Conservation (phyloP, 2,329 filamentous ascomycete species). For the Elsinoe fawcettii region DNA sequence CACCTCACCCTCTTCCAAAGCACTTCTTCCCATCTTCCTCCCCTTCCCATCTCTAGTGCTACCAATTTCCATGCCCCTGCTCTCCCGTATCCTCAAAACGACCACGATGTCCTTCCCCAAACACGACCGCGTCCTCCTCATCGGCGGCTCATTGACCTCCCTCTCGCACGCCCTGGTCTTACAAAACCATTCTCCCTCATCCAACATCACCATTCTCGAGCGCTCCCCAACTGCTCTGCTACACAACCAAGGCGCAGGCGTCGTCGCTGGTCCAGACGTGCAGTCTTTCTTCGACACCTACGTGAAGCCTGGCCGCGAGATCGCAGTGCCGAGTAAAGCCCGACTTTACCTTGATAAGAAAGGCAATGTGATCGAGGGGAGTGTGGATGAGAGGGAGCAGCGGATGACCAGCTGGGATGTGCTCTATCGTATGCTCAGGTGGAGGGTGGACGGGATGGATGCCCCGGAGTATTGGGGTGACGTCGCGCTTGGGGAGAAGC, state of each 20-base stretch:
- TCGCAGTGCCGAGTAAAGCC: slow-evolving; percentile 24
- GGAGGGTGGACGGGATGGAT: slow-evolving; percentile 38
- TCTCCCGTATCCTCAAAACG: background rate
- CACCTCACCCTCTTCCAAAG: background rate
- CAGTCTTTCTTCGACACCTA: slow-evolving; percentile 37
- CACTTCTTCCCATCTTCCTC: background rate
- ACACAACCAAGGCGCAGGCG: slow-evolving; percentile 43
- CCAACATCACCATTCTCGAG: slow-evolving; percentile 33
- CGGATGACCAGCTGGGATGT: slow-evolving; percentile 45
- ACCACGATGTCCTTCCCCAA: background rate
- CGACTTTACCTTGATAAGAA: slow-evolving; percentile 26
- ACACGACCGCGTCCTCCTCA: slow-evolving; percentile 21
- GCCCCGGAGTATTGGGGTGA: slow-evolving; percentile 24
- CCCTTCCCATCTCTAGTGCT: background rate
- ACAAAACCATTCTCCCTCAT: slow-evolving; percentile 24
- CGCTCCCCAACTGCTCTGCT: slow-evolving; percentile 36
- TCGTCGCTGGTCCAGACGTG: slow-evolving; percentile 40
- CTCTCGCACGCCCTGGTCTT: background rate
- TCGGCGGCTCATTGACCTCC: slow-evolving; percentile 27
- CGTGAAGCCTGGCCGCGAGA: slow-evolving; percentile 32
- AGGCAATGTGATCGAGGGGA: slow-evolving; percentile 25
- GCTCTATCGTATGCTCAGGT: slow-evolving; percentile 39
- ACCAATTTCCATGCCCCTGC: background rate
- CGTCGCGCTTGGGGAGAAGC: slow-evolving; percentile 17
- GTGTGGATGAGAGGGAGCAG: slow-evolving; percentile 30